These are phyloP conservation scores for Prillingera fragicola DNA, from an alignment of 1,284 basidiomycete species.

Conservation along the genomic window DNA sequence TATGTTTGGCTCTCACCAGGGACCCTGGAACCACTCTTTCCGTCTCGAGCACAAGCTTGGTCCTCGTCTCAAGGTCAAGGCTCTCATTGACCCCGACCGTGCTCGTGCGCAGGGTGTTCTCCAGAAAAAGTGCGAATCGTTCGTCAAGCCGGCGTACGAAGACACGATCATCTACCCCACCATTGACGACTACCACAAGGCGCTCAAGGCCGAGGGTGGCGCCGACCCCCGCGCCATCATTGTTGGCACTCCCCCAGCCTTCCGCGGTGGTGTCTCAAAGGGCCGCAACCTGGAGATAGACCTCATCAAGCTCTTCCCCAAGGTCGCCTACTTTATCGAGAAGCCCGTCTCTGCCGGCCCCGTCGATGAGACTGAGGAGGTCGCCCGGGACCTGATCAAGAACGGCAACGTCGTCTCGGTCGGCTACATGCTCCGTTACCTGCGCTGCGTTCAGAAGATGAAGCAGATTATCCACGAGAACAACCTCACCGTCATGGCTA, in stretches of 20 bases:
- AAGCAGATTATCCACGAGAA: slow-evolving; percentile 94
- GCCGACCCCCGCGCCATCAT: slow-evolving; percentile 59
- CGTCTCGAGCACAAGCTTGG: slow-evolving; percentile 94
- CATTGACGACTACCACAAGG: slow-evolving; percentile 75
- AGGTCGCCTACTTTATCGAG: slow-evolving; percentile 87
- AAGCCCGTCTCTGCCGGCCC: slow-evolving; percentile 88
- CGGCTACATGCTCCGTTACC: slow-evolving; percentile 86
- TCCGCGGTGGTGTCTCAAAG: slow-evolving; percentile 70
- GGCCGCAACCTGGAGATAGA: slow-evolving; percentile 86
- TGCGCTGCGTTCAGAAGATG: slow-evolving; percentile 95
- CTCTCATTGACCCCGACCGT: slow-evolving; percentile 83
- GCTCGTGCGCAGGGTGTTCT: slow-evolving; percentile 77
- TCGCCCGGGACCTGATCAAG: slow-evolving; percentile 63
- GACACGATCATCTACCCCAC: slow-evolving; percentile 82
- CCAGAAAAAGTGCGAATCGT: slow-evolving; percentile 84
- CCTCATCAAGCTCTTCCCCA: slow-evolving; percentile 83
- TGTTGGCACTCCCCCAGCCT: slow-evolving; percentile 88
- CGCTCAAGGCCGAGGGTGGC: slow-evolving; percentile 53
- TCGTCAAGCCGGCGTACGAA: slow-evolving; percentile 89
- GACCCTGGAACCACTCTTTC: slow-evolving; percentile 70
- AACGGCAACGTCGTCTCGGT: slow-evolving; percentile 78
- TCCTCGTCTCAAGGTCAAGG: slow-evolving; percentile 89
- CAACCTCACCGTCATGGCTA: slow-evolving; percentile 93
- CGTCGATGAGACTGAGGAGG: slow-evolving; percentile 54
- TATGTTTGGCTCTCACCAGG: slow-evolving; percentile 85